Evolutionary conservation across 2,329 filamentous ascomycete species (phyloP), one percentile per base, ranked within the genome.

Genomic region (Fusarium succisae): DNA sequence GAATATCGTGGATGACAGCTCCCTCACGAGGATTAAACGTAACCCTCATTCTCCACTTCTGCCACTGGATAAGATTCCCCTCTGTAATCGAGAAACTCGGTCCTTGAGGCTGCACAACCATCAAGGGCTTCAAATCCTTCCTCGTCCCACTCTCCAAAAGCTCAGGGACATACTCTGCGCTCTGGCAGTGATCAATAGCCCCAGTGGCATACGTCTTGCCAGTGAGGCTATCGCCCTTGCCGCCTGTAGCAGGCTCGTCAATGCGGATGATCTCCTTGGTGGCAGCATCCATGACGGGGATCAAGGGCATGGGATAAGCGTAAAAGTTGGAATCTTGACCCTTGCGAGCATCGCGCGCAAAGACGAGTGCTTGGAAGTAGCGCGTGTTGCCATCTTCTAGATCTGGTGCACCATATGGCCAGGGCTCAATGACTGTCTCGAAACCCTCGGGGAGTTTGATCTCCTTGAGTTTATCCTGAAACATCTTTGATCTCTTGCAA

Each of bases 21-120:
- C 92, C 92, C 80, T 94, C 92, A 6, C 92, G 86, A 38, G 88
- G 87, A 83, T 92, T 93, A 83, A 92, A 94, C 11, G 88, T 88
- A 9, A 94, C 88, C 35, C 91, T 84, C 82, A 94, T 89, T 3
- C 87, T 85, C 91, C 91, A 93, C 78, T 92, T 90, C 78, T 91
- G 88, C 90, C 90, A 91, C 55, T 84, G 77, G 2, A 90, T 77
- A 5, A 81, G 74, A 69, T 84, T 84, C 60, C 84, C 79, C 59
- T 83, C 82, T 1, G 63, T 51, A 17, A 92, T 84, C 6, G 81
- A 70, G 62, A 83, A 84, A 26, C 81, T 83, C 1, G 82, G 81
- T 0, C 83, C 82, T 4, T 82, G 76, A 0, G 83, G 82, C 65
- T 84, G 83, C 20, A 79, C 67, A 2, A 84, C 78, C 11, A 90